Evolutionary conservation across 331 rosid genomes (phyloP).

Genomic region (Malus hybrid): DNA sequence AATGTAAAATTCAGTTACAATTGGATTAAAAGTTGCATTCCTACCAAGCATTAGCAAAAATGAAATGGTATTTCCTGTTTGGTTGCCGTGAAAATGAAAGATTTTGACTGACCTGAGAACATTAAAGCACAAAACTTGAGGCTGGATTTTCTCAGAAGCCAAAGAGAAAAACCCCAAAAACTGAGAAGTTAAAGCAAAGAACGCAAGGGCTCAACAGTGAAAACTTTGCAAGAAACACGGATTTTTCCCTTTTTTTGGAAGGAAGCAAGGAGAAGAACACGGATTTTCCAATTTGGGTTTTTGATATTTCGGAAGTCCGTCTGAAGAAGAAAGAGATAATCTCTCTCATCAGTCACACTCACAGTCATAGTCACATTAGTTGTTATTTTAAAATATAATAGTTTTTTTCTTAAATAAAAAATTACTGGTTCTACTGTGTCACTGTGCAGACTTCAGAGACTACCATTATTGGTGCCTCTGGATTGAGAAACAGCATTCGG

Average conservation of each 20-base stretch:
- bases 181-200: background rate
- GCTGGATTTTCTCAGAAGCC: slow-evolving; percentile 6
- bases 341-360: background rate
- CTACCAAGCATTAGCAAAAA: background rate
- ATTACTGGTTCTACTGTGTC: background rate
- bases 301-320: background rate
- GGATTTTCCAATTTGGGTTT: background rate
- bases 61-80: background rate
- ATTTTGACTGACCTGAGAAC: slow-evolving; percentile 21
- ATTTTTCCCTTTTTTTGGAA: too few species aligned
- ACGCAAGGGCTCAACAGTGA: background rate
- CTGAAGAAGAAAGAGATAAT: background rate
- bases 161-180: slow-evolving; percentile 12
- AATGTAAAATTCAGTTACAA: background rate
- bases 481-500: too few species aligned
- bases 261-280: background rate
- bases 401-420: too few species aligned
- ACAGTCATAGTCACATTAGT: background rate
- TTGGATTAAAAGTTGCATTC: background rate
- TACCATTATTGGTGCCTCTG: background rate
- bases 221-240: background rate
- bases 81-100: slow-evolving; percentile 6
- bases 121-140: background rate
- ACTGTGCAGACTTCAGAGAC: background rate
- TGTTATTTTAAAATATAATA: background rate